A percentile compares a stretch with the other conserved stretches of the same genome.
Conservation (phyloP, 441 rosid species). For the Daphne laureola region DNA sequence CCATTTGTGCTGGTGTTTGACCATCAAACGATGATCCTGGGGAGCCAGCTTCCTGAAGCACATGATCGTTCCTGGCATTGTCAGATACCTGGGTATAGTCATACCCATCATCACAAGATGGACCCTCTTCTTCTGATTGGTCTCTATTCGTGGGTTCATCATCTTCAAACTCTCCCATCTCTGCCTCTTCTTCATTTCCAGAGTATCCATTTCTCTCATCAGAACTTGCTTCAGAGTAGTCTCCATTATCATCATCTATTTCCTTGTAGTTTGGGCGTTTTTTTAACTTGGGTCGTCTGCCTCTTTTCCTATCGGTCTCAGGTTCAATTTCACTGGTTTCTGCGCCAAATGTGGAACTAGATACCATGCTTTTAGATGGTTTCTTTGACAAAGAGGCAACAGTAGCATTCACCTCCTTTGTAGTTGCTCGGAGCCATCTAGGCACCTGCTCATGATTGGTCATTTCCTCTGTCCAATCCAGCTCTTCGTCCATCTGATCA, state of each 20-base stretch:
- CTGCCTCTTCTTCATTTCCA: conserved; percentile 89
- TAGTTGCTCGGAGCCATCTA: conserved; percentile 90
- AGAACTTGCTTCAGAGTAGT: conserved; percentile 85
- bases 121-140: conserved; percentile 77
- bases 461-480: conserved; percentile 96
- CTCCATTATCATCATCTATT: conserved; percentile 88
- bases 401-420: conserved; percentile 71
- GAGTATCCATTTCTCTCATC: conserved; percentile 82
- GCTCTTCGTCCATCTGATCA: conserved; percentile 99
- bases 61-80: conserved; percentile 37
- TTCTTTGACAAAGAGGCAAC: conserved; percentile 84
- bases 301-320: conserved; percentile 70
- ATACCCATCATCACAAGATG: conserved; percentile 39
- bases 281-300: conserved; percentile 79
- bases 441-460: conserved; percentile 86
- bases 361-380: conserved; percentile 66
- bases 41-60: conserved; percentile 66
- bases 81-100: conserved; percentile 55
- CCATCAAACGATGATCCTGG: conserved; percentile 88
- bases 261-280: conserved; percentile 89
- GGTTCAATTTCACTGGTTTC: conserved; percentile 47
- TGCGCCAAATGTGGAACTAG: conserved; percentile 35
- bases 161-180: conserved; percentile 72
- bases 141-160: conserved; percentile 69
- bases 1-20: conserved; percentile 50